A percentile compares a stretch with the other conserved stretches of the same genome.
These are phyloP conservation scores for Alloteropsis semialata DNA, from an alignment of 176 grass and related monocot genomes.

Conservation along the genomic window DNA sequence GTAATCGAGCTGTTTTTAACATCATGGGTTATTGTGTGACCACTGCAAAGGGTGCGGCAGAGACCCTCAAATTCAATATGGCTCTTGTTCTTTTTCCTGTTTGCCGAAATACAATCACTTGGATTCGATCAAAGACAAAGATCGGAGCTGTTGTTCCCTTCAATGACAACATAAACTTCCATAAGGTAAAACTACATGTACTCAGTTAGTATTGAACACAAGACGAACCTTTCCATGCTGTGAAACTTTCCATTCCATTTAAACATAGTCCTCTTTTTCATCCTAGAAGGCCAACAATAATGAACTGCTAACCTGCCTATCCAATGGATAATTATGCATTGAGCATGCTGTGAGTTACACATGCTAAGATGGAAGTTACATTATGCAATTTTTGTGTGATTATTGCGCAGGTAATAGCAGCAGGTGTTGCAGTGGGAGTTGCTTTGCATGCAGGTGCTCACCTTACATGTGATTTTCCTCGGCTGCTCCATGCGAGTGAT, in stretches of 20 bases:
- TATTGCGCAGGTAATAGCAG: constrained; percentile 74
- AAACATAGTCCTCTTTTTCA: not conserved
- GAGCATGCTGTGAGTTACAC: not conserved
- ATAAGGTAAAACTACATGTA: constrained; percentile 44
- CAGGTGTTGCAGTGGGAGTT: constrained; percentile 67
- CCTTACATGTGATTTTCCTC: constrained; percentile 90
- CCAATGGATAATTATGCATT: not conserved
- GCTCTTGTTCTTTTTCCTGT: constrained; percentile 76
- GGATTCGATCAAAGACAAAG: constrained; percentile 79
- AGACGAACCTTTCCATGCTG: not conserved
- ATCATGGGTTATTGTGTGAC: constrained; percentile 87
- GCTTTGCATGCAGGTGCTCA: constrained; percentile 71
- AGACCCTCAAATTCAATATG: constrained; percentile 93
- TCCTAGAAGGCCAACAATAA: not conserved
- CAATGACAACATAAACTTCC: constrained; percentile 93
- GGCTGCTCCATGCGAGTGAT: constrained; percentile 65
- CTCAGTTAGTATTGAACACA: not conserved
- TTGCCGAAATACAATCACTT: constrained; percentile 80
- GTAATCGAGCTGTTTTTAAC: constrained; percentile 67
- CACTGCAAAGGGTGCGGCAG: constrained; percentile 73
- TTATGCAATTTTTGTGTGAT: constrained; percentile 3
- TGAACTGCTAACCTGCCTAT: not conserved
- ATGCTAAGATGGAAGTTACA: constrained; percentile 1
- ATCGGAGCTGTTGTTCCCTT: constrained; percentile 70
- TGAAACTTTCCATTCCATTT: not conserved